Base-by-base conservation (phyloP, 345 rosid genomes). In the Eucalyptus curtisii region DNA sequence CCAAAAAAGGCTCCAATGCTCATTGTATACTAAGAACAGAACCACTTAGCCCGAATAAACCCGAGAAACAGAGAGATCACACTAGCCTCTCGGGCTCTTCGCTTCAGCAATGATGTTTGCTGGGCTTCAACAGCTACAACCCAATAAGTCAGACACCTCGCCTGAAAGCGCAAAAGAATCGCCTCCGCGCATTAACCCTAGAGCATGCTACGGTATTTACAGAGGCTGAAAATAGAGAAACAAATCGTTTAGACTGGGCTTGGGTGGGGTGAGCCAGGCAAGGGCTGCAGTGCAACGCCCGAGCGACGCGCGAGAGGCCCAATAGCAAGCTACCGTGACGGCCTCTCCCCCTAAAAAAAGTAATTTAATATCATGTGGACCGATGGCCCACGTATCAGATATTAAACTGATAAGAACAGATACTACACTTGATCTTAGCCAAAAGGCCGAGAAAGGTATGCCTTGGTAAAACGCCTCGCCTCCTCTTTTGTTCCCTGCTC, bases 391-490 rank as follows among this genome's bases (percentile, higher is more conserved):
- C 93, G 87, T 90, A 91, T 93, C 95, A 92, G 89, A 93, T 93
- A 94, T 93, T 94, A 93, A 93, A 93, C 92, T 93, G 93, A 92
- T 93, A 94, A 94, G 92, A 92, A 92, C 92, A 92, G 93, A 93
- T 94, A 92, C 94, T 93, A 93, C 94, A 93, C 94, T 92, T 93
- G 94, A 93, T 94, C 95, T 93, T 93, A 93, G 94, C 94, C 93
- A 92, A 93, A 92, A 93, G 95, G 95, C 95, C 94, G 94, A 94
- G 94, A 93, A 94, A 92, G 94, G 93, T 93, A 93, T 92, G 93
- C 47, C 0, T 1, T 0, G 0, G 1, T 0, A 1, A n/a, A n/a
- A n/a, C n/a, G 12, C 20, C 80, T 16, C 2, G 24, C 24, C 24
- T 68, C 80, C 80, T 8, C 0, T 0, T 68, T 68, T 16, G 44